Base-by-base conservation (phyloP, 495 filamentous ascomycete genomes). In the Aspergillus leporis region DNA sequence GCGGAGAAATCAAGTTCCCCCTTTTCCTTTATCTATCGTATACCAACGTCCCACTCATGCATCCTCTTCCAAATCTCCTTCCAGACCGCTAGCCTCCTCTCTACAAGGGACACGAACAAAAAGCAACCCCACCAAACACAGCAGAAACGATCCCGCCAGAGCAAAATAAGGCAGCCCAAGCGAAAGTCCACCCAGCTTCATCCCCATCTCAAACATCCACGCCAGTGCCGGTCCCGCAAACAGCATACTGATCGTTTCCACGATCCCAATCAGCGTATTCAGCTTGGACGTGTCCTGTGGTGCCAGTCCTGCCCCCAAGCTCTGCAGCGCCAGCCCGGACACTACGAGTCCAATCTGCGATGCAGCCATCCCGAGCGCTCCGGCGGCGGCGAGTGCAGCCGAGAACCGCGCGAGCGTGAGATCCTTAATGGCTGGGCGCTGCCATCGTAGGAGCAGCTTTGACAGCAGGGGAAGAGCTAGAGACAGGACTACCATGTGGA, bases 381-480 rank as follows among this genome's bases (percentile, higher is more conserved):
- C 45, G 32, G 48, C 16, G 18, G 40, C 55, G n/a, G 55, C 55
- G 43, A 50, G 40, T 38, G 30, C 18, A 51, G 48, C 46, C 5
- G 55, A 57, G 31, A 19, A 14, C 34, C 45, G 55, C 0, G 30
- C 55, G 32, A 58, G 30, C 7, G 36, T 58, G 12, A 61, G 40
- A 28, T 55, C 58, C 31, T 56, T 62, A 31, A 25, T 12, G 4
- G 47, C 23, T 1, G 47, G 28, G 21, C 23, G 47, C 47, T 50
- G 47, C 23, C 28, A 28, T 21, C 47, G 47, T 18, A 50, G 21
- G 9, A 50, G 47, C 9, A 50, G 2, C 47, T 50, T 50, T 23
- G 59, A 61, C 18, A 58, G 48, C 7, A 52, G 31, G 28, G 38
- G 59, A 30, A 61, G 43, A 4, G 30, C 32, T 13, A 61, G 18